Conservation (phyloP, 805 yeast species). For the Hanseniaspora jakobsenii region DNA sequence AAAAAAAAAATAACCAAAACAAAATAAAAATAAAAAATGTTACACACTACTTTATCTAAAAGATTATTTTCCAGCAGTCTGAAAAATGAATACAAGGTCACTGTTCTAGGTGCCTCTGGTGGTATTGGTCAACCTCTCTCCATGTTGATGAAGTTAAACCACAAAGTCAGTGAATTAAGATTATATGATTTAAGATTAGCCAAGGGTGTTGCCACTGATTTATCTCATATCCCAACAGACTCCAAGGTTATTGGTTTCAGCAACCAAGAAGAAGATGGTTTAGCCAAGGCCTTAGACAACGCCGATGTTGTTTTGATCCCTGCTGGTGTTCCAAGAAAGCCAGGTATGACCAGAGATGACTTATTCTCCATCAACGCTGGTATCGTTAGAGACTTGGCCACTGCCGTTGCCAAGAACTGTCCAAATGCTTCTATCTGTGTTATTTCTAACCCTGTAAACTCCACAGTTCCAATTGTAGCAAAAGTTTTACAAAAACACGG, state of each 20-base stretch:
- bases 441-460: slow-evolving; percentile 93
- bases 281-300: slow-evolving; percentile 58
- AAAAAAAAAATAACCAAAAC: background rate
- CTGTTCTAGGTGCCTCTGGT: slow-evolving; percentile 78
- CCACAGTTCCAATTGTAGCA: slow-evolving; percentile 92
- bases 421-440: slow-evolving; percentile 76
- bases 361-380: slow-evolving; percentile 92
- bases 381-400: slow-evolving; percentile 84
- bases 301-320: slow-evolving; percentile 79
- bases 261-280: slow-evolving; percentile 61
- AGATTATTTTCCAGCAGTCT: slow-evolving; percentile 60
- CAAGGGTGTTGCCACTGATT: slow-evolving; percentile 94
- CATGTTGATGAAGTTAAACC: slow-evolving; percentile 72
- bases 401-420: slow-evolving; percentile 65
- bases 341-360: slow-evolving; percentile 98
- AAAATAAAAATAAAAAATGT: slow-evolving; percentile 39
- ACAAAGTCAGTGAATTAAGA: slow-evolving; percentile 73
- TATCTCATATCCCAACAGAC: slow-evolving; percentile 87
- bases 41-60: slow-evolving; percentile 31
- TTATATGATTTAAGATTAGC: slow-evolving; percentile 85
- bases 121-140: slow-evolving; percentile 93
- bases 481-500: slow-evolving; percentile 79
- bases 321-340: slow-evolving; percentile 97
- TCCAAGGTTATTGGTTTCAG: slow-evolving; percentile 79
- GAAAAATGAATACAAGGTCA: slow-evolving; percentile 58